Percentiles rank a stretch among this genome's conserved stretches.
Conservation (phyloP, 2,329 filamentous ascomycete species). For the Aspergillus pseudotamarii region DNA sequence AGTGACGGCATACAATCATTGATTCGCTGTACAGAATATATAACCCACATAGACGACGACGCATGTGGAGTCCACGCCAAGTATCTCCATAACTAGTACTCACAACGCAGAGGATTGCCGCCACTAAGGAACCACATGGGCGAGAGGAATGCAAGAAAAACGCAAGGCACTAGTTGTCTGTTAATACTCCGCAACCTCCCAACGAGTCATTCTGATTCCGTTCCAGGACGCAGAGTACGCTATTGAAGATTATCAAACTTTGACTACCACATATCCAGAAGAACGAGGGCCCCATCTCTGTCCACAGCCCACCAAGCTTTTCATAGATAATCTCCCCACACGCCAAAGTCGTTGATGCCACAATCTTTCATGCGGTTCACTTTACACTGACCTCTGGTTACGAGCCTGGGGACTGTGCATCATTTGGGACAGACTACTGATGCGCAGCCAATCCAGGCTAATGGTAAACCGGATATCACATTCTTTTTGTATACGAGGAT, state of each 20-base stretch:
- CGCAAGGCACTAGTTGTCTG: neutral
- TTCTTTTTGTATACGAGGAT: constrained; percentile 15
- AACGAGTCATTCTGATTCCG: neutral
- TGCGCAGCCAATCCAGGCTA: neutral
- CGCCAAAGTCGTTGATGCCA: neutral
- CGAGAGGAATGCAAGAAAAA: neutral
- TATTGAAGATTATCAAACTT: constrained; percentile 21
- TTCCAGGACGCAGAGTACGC: constrained; percentile 1
- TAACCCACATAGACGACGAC: constrained; percentile 1
- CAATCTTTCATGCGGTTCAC: constrained; percentile 12
- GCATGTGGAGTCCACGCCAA: neutral
- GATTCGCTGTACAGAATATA: neutral
- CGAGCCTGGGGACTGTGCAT: constrained; percentile 8
- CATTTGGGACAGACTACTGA: neutral
- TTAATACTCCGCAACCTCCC: neutral
- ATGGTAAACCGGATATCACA: constrained; percentile 10
- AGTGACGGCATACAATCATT: neutral
- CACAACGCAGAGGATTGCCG: neutral
- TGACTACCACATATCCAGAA: constrained; percentile 6
- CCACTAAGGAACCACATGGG: neutral
- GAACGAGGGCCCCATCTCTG: neutral
- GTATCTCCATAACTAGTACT: neutral
- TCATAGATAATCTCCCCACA: constrained; percentile 3
- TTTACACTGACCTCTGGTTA: constrained; percentile 6
- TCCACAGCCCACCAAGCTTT: neutral